A percentile compares a stretch with the other conserved stretches of the same genome.
phyloP scores from a whole-genome alignment of 2,329 filamentous ascomycete species.

The Cucurbitaria berberidis region DNA sequence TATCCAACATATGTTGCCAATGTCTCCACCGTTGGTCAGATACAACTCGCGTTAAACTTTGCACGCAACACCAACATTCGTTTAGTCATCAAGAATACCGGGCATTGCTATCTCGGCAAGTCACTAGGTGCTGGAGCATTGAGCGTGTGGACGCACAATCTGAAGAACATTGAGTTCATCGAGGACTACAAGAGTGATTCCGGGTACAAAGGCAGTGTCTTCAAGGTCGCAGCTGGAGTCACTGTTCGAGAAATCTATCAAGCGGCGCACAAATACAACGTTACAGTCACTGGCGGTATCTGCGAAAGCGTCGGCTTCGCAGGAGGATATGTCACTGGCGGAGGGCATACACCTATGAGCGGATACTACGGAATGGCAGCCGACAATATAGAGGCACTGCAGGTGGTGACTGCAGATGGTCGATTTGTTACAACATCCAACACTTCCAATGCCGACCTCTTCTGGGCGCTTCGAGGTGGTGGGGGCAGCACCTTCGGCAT shows the following conservation, averaged over 20 bases:
- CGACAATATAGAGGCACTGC: slow-evolving; percentile 29
- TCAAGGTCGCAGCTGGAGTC: slow-evolving; percentile 37
- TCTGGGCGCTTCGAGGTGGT: slow-evolving; percentile 38
- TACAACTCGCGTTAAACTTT: slow-evolving; percentile 26
- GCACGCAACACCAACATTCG: slow-evolving; percentile 32
- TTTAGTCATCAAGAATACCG: slow-evolving; percentile 38
- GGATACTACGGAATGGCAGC: slow-evolving; percentile 48
- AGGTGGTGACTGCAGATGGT: slow-evolving; percentile 32
- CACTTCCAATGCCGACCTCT: slow-evolving; percentile 27
- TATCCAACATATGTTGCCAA: slow-evolving; percentile 17
- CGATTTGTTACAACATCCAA: slow-evolving; percentile 25
- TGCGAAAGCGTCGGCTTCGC: slow-evolving; percentile 54
- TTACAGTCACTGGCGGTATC: slow-evolving; percentile 28
- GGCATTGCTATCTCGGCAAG: slow-evolving; percentile 37
- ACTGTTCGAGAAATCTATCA: slow-evolving; percentile 27
- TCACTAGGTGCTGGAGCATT: slow-evolving; percentile 22
- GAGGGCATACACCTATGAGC: slow-evolving; percentile 60
- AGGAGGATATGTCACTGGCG: slow-evolving; percentile 46
- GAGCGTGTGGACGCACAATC: slow-evolving; percentile 26
- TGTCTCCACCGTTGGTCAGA: slow-evolving; percentile 9
- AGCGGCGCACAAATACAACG: slow-evolving; percentile 21
- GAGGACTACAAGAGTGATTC: slow-evolving; percentile 7
- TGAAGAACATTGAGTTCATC: slow-evolving; percentile 27
- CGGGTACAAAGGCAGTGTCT: slow-evolving; percentile 22
- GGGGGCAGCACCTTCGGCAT: slow-evolving; percentile 37